phyloP scores from a whole-genome alignment of 345 rosid genomes.

The Dipteronia dyeriana region DNA sequence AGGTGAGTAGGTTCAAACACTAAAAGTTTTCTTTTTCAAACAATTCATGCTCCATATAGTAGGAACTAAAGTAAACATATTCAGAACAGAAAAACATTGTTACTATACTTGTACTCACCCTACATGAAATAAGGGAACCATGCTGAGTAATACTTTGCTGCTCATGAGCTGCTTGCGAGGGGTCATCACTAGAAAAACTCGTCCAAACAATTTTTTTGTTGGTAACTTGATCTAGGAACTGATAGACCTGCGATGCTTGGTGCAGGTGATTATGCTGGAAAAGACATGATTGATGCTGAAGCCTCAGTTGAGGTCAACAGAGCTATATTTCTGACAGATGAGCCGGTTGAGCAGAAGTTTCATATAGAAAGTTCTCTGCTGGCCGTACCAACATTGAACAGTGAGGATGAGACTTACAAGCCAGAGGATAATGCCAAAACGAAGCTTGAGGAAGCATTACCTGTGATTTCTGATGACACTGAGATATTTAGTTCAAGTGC shows the following conservation, averaged over 20 bases:
- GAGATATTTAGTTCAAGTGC: constrained; percentile 4
- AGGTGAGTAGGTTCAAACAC: constrained; percentile 21
- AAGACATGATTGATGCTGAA: constrained; percentile 14
- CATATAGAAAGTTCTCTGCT: background rate
- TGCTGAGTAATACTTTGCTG: background rate
- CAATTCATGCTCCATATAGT: background rate
- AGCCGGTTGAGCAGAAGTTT: constrained; percentile 2
- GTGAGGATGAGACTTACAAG: constrained; percentile 14
- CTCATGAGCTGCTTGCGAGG: background rate
- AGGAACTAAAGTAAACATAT: background rate
- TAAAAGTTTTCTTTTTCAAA: background rate
- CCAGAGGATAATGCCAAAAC: constrained; percentile 9
- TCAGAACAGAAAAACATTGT: background rate
- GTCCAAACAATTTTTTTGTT: background rate
- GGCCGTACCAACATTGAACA: constrained; percentile 2
- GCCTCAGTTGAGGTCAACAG: constrained; percentile 5
- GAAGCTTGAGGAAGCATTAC: constrained; percentile 2
- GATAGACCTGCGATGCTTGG: background rate
- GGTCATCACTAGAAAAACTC: background rate
- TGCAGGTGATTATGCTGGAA: constrained; percentile 20
- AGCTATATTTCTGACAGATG: background rate
- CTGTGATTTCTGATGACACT: background rate
- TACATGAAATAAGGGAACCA: background rate
- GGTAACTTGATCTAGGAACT: background rate
- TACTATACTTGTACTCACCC: background rate